Percentiles rank a stretch among this genome's conserved stretches.
Conservation (phyloP, 1,139 yeast species). For the Lodderomyces pseudojiufengensis region DNA sequence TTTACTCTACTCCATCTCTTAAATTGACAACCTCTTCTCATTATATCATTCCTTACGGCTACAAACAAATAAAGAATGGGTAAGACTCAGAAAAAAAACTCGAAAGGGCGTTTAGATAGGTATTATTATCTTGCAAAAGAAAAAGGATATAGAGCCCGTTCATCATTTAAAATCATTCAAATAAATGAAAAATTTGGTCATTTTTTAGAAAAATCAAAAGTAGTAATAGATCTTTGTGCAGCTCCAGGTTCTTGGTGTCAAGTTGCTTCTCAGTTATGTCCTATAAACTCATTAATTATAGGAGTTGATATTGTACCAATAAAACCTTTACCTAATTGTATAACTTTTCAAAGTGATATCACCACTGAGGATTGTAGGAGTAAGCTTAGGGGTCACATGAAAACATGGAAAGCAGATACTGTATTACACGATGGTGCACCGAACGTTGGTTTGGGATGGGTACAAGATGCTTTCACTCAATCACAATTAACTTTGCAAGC, state of each 20-base stretch:
- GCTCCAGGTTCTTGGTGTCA: constrained; percentile 99
- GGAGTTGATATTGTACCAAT: constrained; percentile 99
- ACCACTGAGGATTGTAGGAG: constrained; percentile 98
- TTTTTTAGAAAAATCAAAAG: constrained; percentile 92
- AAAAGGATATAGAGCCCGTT: constrained; percentile 98
- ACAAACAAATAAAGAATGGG: constrained; percentile 64
- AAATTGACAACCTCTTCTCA: too few relatives aligned
- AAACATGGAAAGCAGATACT: constrained; percentile 98
- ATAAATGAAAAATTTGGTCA: constrained; percentile 96
- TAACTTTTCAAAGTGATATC: constrained; percentile 93
- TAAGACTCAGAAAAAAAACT: constrained; percentile 90
- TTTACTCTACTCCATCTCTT: too few relatives aligned
- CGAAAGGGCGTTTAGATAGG: constrained; percentile 98
- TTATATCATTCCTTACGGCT: too few relatives aligned
- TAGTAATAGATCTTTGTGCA: constrained; percentile 96
- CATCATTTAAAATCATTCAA: constrained; percentile 92
- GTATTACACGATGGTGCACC: constrained; percentile 99
- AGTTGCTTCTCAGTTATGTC: constrained; percentile 92
- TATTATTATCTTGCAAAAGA: constrained; percentile 95
- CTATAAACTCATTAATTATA: constrained; percentile 85
- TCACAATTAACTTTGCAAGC: constrained; percentile 94
- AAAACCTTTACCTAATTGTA: constrained; percentile 88
- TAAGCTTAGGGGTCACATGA: constrained; percentile 89
- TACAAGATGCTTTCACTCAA: constrained; percentile 98
- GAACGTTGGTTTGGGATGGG: constrained; percentile 98